Conservation (phyloP, 1,284 basidiomycete genomes). For the Filobasidium uniguttulatum region DNA sequence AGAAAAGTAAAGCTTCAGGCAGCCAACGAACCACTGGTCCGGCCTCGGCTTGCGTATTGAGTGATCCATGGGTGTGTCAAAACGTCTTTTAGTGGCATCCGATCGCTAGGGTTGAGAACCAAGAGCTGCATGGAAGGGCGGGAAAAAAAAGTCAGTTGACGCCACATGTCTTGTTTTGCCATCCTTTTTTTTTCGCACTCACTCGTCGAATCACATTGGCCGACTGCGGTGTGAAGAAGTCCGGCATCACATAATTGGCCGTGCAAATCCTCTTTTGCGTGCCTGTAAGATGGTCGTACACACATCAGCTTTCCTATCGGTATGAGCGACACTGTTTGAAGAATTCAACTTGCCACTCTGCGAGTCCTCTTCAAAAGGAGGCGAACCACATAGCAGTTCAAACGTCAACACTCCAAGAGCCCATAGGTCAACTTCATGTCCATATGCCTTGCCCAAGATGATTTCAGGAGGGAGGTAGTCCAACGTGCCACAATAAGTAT, state of each 20-base stretch:
- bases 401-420: constrained; percentile 90
- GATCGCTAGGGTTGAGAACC: not conserved
- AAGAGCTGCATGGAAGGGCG: not conserved
- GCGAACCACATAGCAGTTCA: constrained; percentile 82
- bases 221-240: not conserved
- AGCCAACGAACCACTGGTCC: not conserved
- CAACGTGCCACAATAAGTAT: constrained; percentile 84
- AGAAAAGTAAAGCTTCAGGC: too few species aligned
- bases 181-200: not conserved
- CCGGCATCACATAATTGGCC: not conserved
- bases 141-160: not conserved
- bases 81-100: not conserved
- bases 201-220: not conserved
- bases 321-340: not conserved
- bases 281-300: not conserved
- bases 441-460: constrained; percentile 60
- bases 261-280: not conserved
- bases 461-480: constrained; percentile 98
- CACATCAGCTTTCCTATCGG: too few species aligned
- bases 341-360: not conserved
- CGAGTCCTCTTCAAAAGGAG: constrained; percentile 62
- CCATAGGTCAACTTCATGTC: constrained; percentile 61
- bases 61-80: not conserved
- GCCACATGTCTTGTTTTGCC: not conserved
- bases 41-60: not conserved